Evolutionary conservation across 352 stramenopile genomes (phyloP), one percentile per base, ranked within the genome.

Genomic region (Phytophthora tubulina): DNA sequence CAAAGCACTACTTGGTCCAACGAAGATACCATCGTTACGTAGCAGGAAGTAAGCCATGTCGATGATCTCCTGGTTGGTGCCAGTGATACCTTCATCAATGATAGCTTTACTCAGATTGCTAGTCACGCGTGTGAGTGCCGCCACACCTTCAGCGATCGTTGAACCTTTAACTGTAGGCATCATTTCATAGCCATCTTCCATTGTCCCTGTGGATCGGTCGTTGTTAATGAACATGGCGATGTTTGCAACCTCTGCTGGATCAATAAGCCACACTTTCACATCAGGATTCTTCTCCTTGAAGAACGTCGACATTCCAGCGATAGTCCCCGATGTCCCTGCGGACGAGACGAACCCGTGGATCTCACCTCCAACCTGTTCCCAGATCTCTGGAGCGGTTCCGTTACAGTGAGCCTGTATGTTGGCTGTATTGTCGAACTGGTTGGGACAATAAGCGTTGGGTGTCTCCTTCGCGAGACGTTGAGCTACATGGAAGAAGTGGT

Each of bases 141-240:
- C 67, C 41, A 99, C 95, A 15, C 97, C 97, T 79, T 99, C 95
- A 46, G 97, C 97, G 59, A 94, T 98, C 77, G 89, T 98, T 72
- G 66, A 91, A 60, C 75, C 94, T 45, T 88, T 82, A 0, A 84
- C 85, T 17, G 86, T 88, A 2, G 79, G 89, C 5, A 98, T 75
- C 31, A 98, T 84, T 21, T 96, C 85, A 15, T 91, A 97, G 45
- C 96, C 95, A 14, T 88, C 80, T 67, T 98, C 95, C 54, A 97
- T 83, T 8, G 84, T 63, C 31, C 75, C 83, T 8, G 82, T 90
- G 6, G 70, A 66, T 56, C 78, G 51, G 4, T 76, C 74, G 30
- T 89, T 85, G 70, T 94, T 94, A 39, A 94, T 72, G 27, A 91
- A 94, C 54, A 85, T 90, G 39, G 96, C 82, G 51, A 97, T 86